Evolutionary conservation across 345 rosid genomes (phyloP), one percentile per base, ranked within the genome.

Genomic region (Schrenkiella parvula): DNA sequence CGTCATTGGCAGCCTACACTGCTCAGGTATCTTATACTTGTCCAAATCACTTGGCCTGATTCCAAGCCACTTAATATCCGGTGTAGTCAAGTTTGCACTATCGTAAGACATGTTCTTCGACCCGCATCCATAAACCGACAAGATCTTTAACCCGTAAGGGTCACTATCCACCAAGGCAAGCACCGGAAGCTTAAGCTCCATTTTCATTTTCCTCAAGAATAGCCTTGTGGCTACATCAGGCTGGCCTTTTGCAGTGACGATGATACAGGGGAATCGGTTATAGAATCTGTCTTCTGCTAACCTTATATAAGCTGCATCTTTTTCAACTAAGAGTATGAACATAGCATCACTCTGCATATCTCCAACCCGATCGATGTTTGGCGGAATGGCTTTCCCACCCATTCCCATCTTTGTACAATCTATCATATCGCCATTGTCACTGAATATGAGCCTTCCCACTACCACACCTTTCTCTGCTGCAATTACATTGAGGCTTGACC

Each of bases 351-450:
- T 89, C 75, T 83, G 83, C 99, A 95, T 91, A 69, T 91, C 96
- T 4, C 97, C 99, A 7, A 95, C 99, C 32, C 99, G 67, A 19
- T 95, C 97, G 0, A 95, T 95, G 50, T 95, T 95, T 0, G 97
- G 99, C 1, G 99, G 99, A 13, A 95, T 95, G 0, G 97, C 99
- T 79, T 95, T 95, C 56, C 97, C 97, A n/a, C 95, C 99, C 89
- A 95, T 91, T 8, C 99, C 95, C 99, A 91, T 91, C 72, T 91
- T 91, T 1, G 99, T 95, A 67, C 97, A 91, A 60, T 95, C 99
- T 50, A 95, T 95, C 96, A 95, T 87, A 48, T 95, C 97, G 4
- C 97, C 99, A 17, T 95, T 91, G 72, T 95, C 99, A n/a, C 96
- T 89, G 66, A 95, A 95, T 23, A 88, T 86, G 8, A 95, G 81